These are phyloP conservation scores for Colletotrichum sp. DNA, from an alignment of 2,329 filamentous ascomycete genomes.

Conservation along the genomic window DNA sequence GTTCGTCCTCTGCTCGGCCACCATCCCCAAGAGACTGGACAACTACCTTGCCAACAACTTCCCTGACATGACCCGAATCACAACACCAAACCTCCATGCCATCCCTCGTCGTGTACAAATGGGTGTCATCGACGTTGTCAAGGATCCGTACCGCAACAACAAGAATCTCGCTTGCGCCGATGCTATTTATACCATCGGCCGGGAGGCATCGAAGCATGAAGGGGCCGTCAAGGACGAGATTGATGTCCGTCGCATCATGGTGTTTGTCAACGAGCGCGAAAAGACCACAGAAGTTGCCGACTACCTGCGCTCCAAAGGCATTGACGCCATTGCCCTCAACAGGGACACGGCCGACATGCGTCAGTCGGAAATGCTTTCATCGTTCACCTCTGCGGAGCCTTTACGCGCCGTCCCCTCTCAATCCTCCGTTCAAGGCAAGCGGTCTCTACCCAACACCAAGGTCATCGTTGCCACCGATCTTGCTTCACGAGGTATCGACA, in stretches of 20 bases:
- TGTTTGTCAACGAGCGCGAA: conserved; percentile 97
- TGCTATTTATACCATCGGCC: conserved; percentile 91
- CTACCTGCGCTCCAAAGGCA: conserved; percentile 83
- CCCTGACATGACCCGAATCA: conserved; percentile 82
- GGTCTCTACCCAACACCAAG: conserved; percentile 76
- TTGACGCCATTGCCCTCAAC: conserved; percentile 85
- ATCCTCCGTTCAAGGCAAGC: conserved; percentile 38
- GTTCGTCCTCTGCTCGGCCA: conserved; percentile 92
- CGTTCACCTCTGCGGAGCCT: conserved; percentile 68
- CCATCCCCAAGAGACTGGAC: conserved; percentile 90
- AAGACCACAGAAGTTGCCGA: conserved; percentile 81
- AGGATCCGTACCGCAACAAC: conserved; percentile 92
- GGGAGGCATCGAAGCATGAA: conserved; percentile 68
- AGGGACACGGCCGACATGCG: conserved; percentile 82
- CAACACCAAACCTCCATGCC: conserved; percentile 94
- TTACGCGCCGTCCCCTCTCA: conserved; percentile 32
- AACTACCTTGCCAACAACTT: conserved; percentile 81
- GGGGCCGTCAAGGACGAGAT: conserved; percentile 58
- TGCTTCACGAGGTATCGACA: conserved; percentile 92
- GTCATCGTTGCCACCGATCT: conserved; percentile 95
- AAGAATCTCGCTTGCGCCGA: conserved; percentile 93
- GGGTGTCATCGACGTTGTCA: conserved; percentile 88
- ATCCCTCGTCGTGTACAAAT: conserved; percentile 95
- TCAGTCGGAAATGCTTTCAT: conserved; percentile 75
- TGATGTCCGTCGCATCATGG: conserved; percentile 83